Conservation (phyloP, 495 filamentous ascomycete species). For the Sporormia fimetaria region DNA sequence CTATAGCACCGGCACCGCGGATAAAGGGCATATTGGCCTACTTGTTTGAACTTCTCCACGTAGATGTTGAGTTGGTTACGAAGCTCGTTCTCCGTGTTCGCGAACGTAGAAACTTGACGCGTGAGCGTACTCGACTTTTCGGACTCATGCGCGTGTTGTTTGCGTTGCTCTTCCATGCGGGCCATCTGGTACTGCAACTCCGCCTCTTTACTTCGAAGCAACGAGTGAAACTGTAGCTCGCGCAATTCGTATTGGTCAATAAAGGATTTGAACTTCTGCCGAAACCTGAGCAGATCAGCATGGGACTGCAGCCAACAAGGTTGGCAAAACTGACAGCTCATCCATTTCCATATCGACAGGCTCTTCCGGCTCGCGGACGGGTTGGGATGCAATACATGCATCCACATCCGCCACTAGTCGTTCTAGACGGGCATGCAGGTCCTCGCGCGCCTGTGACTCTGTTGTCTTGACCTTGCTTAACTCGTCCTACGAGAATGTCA, state of each 20-base stretch:
- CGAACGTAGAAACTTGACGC: conserved; percentile 86
- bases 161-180: conserved; percentile 77
- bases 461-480: conserved; percentile 75
- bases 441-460: conserved; percentile 66
- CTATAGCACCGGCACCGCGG: conserved; percentile 12
- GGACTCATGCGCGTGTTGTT: conserved; percentile 69
- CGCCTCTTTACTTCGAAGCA: conserved; percentile 88
- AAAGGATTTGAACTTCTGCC: conserved; percentile 80
- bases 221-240: conserved; percentile 78
- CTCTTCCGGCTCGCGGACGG: conserved; percentile 24
- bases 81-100: conserved; percentile 88
- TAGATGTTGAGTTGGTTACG: conserved; percentile 95
- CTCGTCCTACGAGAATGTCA: conserved; percentile 57
- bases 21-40: conserved; percentile 37
- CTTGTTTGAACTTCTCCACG: conserved; percentile 99
- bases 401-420: conserved; percentile 67
- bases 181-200: conserved; percentile 86
- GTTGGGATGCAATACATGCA: conserved; percentile 60
- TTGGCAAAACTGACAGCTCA: conserved; percentile 54
- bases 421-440: conserved; percentile 74
- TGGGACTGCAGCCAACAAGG: not conserved
- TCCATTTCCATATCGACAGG: conserved; percentile 65
- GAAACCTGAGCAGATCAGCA: conserved; percentile 47
- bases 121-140: conserved; percentile 71
- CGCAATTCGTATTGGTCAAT: conserved; percentile 92